Base-by-base conservation (phyloP, 108 stramenopile genomes). In the Fistulifera solaris region DNA sequence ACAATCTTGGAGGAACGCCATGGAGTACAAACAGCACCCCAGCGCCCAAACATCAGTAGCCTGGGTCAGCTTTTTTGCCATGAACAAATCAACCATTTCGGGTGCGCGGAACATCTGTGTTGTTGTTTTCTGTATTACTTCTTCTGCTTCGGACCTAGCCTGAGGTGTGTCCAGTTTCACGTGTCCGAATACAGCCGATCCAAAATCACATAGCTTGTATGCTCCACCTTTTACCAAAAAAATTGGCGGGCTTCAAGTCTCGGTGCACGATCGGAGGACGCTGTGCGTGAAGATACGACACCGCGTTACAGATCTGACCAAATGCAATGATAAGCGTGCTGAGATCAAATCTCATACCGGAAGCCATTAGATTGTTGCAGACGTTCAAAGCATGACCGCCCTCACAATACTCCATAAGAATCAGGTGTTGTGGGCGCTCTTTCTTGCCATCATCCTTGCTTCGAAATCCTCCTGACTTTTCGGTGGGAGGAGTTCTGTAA, bases 181-280 rank as follows among this genome's bases (percentile, higher is more conserved):
- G 50, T 83, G 86, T 27, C 92, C 89, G 62, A 89, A 75, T 7
- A 83, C 73, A 13, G 87, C 85, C 14, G 76, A 85, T 41, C 96
- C 96, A 62, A 97, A 97, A 63, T 97, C 96, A 56, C 94, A 95
- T 11, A 97, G 58, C 52, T 92, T 92, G 76, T 87, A 87, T 12
- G 82, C 77, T 0, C 73, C 65, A 70, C 93, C 87, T 52, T 87
- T 83, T 46, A 99, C 77, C 7, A 99, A 55, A 67, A n/a, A 96
- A 97, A 61, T 99, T 99, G 63, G 96, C 95, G 8, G 93, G 97
- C 70, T 99, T 99, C 38, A 99, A 68, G 75, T 99, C 98, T 0
- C 98, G 77, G 62, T 99, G 98, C 13, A 94, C 87, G 58, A 98
- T 84, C 24, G 93, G 82, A 27, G 87, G 93, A 24, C 89, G 71